These are phyloP conservation scores for Balamuthia mandrillaris DNA, from an alignment of 208 protist species.

Conservation along the genomic window DNA sequence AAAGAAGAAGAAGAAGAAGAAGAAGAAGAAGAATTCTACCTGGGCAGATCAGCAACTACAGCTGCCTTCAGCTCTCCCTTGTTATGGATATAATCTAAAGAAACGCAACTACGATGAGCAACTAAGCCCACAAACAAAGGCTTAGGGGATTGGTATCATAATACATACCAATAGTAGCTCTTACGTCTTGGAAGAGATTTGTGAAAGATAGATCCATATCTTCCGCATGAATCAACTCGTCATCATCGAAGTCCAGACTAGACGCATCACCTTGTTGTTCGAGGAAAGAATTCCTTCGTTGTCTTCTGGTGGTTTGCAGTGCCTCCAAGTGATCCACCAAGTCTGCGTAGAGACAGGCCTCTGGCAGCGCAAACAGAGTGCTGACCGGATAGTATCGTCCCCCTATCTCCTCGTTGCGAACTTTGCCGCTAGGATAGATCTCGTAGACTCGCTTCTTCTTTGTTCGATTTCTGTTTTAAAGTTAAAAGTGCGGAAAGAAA, in stretches of 20 bases:
- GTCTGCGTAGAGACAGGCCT: slow-evolving; percentile 57
- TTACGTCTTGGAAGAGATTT: slow-evolving; percentile 55
- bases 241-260: not conserved
- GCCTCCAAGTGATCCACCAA: slow-evolving; percentile 48
- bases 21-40: too few relatives aligned
- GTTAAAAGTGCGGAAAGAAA: not conserved
- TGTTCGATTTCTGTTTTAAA: not conserved
- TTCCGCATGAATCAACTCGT: not conserved
- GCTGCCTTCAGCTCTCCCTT: slow-evolving; percentile 49
- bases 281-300: not conserved
- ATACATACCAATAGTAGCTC: slow-evolving; percentile 32
- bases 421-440: slow-evolving; percentile 46
- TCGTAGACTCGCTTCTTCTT: not conserved
- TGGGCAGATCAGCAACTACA: slow-evolving; percentile 46
- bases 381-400: slow-evolving; percentile 52
- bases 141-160: not conserved
- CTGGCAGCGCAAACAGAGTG: slow-evolving; percentile 57
- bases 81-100: slow-evolving; percentile 46
- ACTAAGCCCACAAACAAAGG: not conserved
- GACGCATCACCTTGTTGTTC: not conserved
- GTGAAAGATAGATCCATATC: slow-evolving; percentile 28
- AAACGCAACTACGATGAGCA: not conserved
- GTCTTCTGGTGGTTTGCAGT: not conserved
- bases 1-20: too few relatives aligned
- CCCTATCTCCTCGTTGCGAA: slow-evolving; percentile 47